A percentile compares a stretch with the other conserved stretches of the same genome.
Evolutionary conservation across 805 yeast genomes (phyloP).

Genomic region (Nakazawaea sp.): DNA sequence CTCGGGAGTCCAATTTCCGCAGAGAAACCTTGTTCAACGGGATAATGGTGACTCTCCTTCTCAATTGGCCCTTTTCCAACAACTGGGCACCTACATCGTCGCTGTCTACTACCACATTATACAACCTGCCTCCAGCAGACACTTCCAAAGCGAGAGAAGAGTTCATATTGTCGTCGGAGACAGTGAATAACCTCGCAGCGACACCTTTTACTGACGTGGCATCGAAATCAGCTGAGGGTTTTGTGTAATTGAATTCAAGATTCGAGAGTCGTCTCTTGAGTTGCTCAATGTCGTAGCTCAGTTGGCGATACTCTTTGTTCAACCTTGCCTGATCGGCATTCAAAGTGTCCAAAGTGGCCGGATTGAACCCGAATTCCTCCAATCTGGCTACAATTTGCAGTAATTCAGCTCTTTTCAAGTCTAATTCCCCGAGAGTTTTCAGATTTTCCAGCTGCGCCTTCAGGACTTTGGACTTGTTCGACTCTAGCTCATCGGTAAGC

Average conservation of each 20-base stretch:
- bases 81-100: slow-evolving; percentile 80
- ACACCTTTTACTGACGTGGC: slow-evolving; percentile 70
- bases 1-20: slow-evolving; percentile 40
- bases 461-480: slow-evolving; percentile 38
- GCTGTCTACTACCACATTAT: slow-evolving; percentile 85
- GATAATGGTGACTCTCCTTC: slow-evolving; percentile 81
- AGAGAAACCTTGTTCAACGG: slow-evolving; percentile 85
- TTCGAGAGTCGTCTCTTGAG: slow-evolving; percentile 61
- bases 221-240: slow-evolving; percentile 58
- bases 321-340: slow-evolving; percentile 38
- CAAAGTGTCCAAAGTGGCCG: slow-evolving; percentile 34
- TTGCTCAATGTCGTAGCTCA: slow-evolving; percentile 42
- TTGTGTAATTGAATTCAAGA: slow-evolving; percentile 67
- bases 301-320: slow-evolving; percentile 34
- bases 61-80: slow-evolving; percentile 69
- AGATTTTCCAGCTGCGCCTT: slow-evolving; percentile 47
- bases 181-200: slow-evolving; percentile 75
- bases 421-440: slow-evolving; percentile 34
- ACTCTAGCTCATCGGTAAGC: slow-evolving; percentile 40
- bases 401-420: slow-evolving; percentile 30
- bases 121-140: slow-evolving; percentile 89
- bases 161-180: slow-evolving; percentile 48
- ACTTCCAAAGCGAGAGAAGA: slow-evolving; percentile 83
- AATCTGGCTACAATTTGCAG: slow-evolving; percentile 34
- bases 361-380: slow-evolving; percentile 50